phyloP scores from a whole-genome alignment of 1,284 basidiomycete genomes.

The Veloporphyrellus conicus region DNA sequence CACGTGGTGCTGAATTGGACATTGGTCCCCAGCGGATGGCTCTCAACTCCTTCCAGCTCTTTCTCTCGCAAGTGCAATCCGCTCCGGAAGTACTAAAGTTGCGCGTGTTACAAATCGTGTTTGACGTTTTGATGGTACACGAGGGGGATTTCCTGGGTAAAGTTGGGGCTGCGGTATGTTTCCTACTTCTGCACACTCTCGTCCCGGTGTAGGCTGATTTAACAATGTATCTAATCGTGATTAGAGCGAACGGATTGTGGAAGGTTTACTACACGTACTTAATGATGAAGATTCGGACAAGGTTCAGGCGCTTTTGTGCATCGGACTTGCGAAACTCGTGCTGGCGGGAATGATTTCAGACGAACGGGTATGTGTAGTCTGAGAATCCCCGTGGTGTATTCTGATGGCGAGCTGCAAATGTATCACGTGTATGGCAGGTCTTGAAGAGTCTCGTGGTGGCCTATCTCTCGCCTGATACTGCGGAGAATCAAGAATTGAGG shows the following conservation, averaged over 20 bases:
- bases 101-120: slow-evolving; percentile 81
- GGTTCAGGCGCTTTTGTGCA: slow-evolving; percentile 75
- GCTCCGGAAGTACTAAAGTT: slow-evolving; percentile 76
- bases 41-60: slow-evolving; percentile 84
- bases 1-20: background rate
- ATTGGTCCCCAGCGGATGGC: slow-evolving; percentile 71
- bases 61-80: slow-evolving; percentile 79
- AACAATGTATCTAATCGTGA: too few species aligned
- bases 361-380: slow-evolving; percentile 54
- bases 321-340: slow-evolving; percentile 88
- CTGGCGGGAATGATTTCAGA: slow-evolving; percentile 81
- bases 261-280: slow-evolving; percentile 73
- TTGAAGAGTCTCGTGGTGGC: slow-evolving; percentile 75
- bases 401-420: background rate
- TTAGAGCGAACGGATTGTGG: slow-evolving; percentile 67
- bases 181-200: too few species aligned
- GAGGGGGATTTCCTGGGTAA: slow-evolving; percentile 71
- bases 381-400: too few species aligned
- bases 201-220: too few species aligned
- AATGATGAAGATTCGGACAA: slow-evolving; percentile 72
- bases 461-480: slow-evolving; percentile 87
- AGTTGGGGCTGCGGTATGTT: slow-evolving; percentile 47
- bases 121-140: slow-evolving; percentile 90
- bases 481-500: slow-evolving; percentile 79
- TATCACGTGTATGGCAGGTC: slow-evolving; percentile 46